A percentile compares a stretch with the other conserved stretches of the same genome.
These are phyloP conservation scores for Debaryomyces sp. DNA, from an alignment of 1,139 yeast genomes.

Conservation along the genomic window DNA sequence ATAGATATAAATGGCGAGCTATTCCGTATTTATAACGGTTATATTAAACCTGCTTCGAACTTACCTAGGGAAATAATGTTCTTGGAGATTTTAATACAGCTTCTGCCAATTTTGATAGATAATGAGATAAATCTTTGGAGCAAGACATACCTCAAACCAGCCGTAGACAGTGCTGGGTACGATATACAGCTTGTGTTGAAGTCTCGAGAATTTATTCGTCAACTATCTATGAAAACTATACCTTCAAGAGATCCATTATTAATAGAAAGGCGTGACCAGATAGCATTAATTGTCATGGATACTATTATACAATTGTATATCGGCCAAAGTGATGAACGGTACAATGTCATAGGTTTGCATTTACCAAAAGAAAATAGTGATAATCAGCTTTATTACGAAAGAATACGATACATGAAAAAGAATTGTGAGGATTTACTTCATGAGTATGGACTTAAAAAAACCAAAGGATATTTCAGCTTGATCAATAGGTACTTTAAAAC, in stretches of 20 bases:
- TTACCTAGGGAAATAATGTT: constrained; percentile 46
- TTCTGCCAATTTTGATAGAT: constrained; percentile 40
- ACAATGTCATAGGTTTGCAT: constrained; percentile 21
- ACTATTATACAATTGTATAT: constrained; percentile 34
- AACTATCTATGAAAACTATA: constrained; percentile 28
- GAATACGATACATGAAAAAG: constrained; percentile 48
- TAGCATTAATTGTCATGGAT: constrained; percentile 30
- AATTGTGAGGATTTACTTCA: constrained; percentile 45
- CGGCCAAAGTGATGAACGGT: constrained; percentile 21
- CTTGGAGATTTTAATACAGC: constrained; percentile 44
- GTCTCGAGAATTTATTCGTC: constrained; percentile 43
- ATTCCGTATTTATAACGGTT: constrained; percentile 41
- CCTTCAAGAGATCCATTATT: constrained; percentile 32
- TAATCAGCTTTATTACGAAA: constrained; percentile 45
- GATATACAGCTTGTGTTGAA: constrained; percentile 43
- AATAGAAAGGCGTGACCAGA: constrained; percentile 21
- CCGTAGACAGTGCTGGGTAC: constrained; percentile 64
- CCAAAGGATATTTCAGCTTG: constrained; percentile 34
- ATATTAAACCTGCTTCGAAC: constrained; percentile 34
- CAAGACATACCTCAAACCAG: constrained; percentile 52
- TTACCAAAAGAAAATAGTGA: constrained; percentile 21
- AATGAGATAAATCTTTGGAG: constrained; percentile 55
- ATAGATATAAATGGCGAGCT: constrained; percentile 54
- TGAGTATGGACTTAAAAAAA: constrained; percentile 40
- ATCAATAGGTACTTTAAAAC: constrained; percentile 34